phyloP scores from a whole-genome alignment of 139 green algal genomes.

The Asterochloris erici region DNA sequence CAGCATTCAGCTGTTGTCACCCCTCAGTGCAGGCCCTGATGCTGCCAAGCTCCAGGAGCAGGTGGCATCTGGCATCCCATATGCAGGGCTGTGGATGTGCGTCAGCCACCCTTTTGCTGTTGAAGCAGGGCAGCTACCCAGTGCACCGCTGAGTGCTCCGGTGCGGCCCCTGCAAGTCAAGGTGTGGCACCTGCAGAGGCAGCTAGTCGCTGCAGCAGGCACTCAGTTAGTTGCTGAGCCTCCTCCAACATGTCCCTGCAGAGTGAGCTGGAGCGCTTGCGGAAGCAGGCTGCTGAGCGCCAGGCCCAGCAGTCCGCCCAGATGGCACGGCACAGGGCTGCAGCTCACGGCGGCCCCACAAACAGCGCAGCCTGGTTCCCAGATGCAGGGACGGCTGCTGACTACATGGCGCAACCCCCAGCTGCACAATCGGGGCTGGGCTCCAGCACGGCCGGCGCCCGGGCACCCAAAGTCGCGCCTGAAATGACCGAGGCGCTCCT shows the following conservation, averaged over 20 bases:
- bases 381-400: too few relatives aligned
- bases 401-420: too few relatives aligned
- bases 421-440: too few relatives aligned
- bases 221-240: not conserved
- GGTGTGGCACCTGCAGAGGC: not conserved
- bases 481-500: too few relatives aligned
- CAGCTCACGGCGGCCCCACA: too few relatives aligned
- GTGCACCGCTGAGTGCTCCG: too few relatives aligned
- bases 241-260: constrained; percentile 3
- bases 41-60: too few relatives aligned
- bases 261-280: constrained; percentile 62
- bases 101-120: not conserved
- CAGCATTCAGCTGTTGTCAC: not conserved
- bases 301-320: constrained; percentile 1
- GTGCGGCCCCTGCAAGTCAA: not conserved
- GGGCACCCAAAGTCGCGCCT: too few relatives aligned
- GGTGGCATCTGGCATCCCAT: not conserved
- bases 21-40: too few relatives aligned
- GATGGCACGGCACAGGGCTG: not conserved
- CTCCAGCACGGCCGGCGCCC: too few relatives aligned
- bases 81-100: too few relatives aligned
- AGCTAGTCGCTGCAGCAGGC: not conserved
- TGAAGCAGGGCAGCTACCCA: too few relatives aligned
- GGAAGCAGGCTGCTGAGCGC: constrained; percentile 24
- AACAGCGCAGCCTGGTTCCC: not conserved